Evolutionary conservation across 148 eudicot species (phyloP).

Genomic region (Oxyria digyna): DNA sequence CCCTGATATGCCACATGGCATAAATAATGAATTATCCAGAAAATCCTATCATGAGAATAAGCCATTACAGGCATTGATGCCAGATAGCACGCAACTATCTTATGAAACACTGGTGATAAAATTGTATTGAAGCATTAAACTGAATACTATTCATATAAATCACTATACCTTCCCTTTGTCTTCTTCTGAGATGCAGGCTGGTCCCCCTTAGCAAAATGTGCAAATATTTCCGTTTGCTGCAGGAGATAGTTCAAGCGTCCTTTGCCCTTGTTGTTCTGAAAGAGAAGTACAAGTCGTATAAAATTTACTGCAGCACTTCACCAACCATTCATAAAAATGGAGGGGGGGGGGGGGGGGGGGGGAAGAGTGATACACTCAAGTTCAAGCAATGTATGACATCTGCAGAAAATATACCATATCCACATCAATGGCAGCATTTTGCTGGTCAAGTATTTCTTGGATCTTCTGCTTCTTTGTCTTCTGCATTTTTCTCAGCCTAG

Average conservation of each 20-base stretch:
- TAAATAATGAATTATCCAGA: too few relatives aligned
- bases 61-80: background rate
- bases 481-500: slow-evolving; percentile 74
- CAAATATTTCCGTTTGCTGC: slow-evolving; percentile 93
- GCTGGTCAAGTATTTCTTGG: slow-evolving; percentile 69
- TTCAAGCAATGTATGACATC: background rate
- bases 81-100: background rate
- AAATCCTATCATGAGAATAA: background rate
- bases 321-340: background rate
- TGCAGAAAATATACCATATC: slow-evolving; percentile 50
- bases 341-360: too few relatives aligned
- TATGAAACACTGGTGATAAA: background rate
- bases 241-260: slow-evolving; percentile 85
- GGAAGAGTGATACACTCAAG: background rate
- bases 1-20: too few relatives aligned
- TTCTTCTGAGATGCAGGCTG: slow-evolving; percentile 52
- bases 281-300: background rate
- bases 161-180: slow-evolving; percentile 58
- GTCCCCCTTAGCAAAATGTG: slow-evolving; percentile 92
- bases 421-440: slow-evolving; percentile 86
- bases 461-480: slow-evolving; percentile 75
- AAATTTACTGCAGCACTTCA: background rate
- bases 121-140: background rate
- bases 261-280: slow-evolving; percentile 84
- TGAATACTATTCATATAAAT: background rate